Conservation (phyloP, 2,329 filamentous ascomycete species). For the Biscogniauxia sp. region DNA sequence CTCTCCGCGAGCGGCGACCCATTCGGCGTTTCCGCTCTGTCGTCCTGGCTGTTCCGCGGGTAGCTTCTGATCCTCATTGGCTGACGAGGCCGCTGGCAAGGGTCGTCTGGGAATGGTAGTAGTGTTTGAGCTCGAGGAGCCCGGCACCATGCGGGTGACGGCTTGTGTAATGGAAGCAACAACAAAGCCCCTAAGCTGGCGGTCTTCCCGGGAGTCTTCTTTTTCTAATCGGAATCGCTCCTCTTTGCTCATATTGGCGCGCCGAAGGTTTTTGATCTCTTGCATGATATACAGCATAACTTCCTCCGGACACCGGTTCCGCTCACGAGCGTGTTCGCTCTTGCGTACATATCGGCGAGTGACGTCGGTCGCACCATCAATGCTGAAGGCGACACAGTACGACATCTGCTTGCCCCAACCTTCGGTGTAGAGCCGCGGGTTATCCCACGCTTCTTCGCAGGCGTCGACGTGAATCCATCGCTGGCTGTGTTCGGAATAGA, state of each 20-base stretch:
- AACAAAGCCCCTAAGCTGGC: slow-evolving; percentile 71
- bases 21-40: slow-evolving; percentile 51
- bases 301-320: slow-evolving; percentile 80
- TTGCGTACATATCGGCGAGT: slow-evolving; percentile 70
- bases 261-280: slow-evolving; percentile 82
- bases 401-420: slow-evolving; percentile 97
- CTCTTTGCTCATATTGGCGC: slow-evolving; percentile 81
- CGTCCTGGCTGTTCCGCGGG: slow-evolving; percentile 58
- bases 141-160: slow-evolving; percentile 65
- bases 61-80: slow-evolving; percentile 56
- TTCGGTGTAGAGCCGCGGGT: slow-evolving; percentile 86
- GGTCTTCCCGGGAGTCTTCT: slow-evolving; percentile 73
- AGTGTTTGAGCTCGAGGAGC: slow-evolving; percentile 32
- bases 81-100: slow-evolving; percentile 21
- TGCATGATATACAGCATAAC: slow-evolving; percentile 88
- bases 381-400: slow-evolving; percentile 95
- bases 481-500: slow-evolving; percentile 90
- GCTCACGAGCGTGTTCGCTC: slow-evolving; percentile 67
- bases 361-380: slow-evolving; percentile 72
- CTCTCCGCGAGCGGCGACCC: slow-evolving; percentile 47
- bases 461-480: slow-evolving; percentile 97
- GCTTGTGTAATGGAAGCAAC: slow-evolving; percentile 71
- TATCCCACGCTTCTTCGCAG: slow-evolving; percentile 94
- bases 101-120: slow-evolving; percentile 13
- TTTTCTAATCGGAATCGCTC: slow-evolving; percentile 78